Conservation (phyloP, 2,329 filamentous ascomycete genomes). For the Emmonsia crescens region DNA sequence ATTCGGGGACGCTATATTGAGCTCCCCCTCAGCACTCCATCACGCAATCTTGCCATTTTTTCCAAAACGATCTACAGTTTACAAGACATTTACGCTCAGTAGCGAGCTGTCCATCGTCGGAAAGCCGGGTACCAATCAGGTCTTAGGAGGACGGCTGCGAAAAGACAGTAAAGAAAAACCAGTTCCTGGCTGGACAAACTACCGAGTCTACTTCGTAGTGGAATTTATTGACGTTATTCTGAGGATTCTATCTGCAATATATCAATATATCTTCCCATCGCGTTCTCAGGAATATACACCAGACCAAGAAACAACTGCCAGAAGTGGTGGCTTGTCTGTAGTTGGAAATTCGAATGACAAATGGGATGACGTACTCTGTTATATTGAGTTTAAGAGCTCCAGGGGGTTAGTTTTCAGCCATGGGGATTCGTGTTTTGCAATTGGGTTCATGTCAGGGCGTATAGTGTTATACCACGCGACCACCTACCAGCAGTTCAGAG, state of each 20-base stretch:
- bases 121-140: not conserved
- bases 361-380: constrained; percentile 26
- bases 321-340: constrained; percentile 14
- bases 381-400: constrained; percentile 18
- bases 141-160: no score
- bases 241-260: no score
- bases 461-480: constrained; percentile 16
- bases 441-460: constrained; percentile 16
- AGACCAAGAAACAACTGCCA: not conserved
- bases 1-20: constrained; percentile 20
- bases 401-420: constrained; percentile 13
- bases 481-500: constrained; percentile 17
- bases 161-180: no score
- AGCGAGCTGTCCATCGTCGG: not conserved
- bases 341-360: constrained; percentile 15
- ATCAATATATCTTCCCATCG: not conserved
- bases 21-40: constrained; percentile 23
- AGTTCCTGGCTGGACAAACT: no score
- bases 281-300: not conserved
- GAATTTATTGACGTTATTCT: no score
- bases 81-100: constrained; percentile 10
- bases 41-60: constrained; percentile 25
- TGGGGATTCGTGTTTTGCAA: constrained; percentile 15
- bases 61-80: constrained; percentile 19
- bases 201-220: no score